Conservation (phyloP, 495 filamentous ascomycete species). For the Extremus antarcticus region DNA sequence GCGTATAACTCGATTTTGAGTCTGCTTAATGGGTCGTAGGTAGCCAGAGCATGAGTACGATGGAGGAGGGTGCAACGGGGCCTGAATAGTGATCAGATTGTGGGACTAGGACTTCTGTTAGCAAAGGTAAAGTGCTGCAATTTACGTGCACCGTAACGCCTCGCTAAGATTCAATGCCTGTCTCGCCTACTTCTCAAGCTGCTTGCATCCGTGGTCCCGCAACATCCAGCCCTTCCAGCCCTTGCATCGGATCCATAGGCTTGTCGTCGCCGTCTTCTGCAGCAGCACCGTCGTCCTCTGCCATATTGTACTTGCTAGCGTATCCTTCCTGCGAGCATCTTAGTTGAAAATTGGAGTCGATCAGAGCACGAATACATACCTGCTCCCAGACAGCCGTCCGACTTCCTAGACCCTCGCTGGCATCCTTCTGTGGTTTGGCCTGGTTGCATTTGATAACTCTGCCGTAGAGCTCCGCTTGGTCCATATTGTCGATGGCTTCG, state of each 20-base stretch:
- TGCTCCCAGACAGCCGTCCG: conserved; percentile 98
- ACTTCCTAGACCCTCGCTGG: conserved; percentile 73
- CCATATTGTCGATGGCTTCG: conserved; percentile 99
- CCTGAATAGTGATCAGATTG: too few relatives aligned
- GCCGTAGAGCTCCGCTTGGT: conserved; percentile 91
- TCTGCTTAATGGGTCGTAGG: too few relatives aligned
- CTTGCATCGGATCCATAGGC: conserved; percentile 85
- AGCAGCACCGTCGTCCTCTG: conserved; percentile 69
- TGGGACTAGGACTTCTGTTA: too few relatives aligned
- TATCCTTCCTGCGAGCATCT: conserved; percentile 97
- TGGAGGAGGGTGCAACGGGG: too few relatives aligned
- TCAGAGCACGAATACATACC: too few relatives aligned
- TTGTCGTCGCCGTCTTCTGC: conserved; percentile 46
- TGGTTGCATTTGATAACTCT: conserved; percentile 81
- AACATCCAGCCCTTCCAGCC: conserved; percentile 83
- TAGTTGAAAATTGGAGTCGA: neutral
- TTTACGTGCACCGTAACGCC: neutral
- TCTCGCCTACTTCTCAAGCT: neutral
- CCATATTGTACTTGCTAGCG: conserved; percentile 79
- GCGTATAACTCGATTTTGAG: too few relatives aligned
- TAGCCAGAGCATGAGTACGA: too few relatives aligned
- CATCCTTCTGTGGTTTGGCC: conserved; percentile 87
- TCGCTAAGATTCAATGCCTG: neutral
- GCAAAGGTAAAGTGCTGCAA: too few relatives aligned
- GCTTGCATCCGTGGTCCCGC: conserved; percentile 53